A percentile compares a stretch with the other conserved stretches of the same genome.
These are phyloP conservation scores for Phaseolus coccineus DNA, from an alignment of 331 rosid genomes.

Conservation along the genomic window DNA sequence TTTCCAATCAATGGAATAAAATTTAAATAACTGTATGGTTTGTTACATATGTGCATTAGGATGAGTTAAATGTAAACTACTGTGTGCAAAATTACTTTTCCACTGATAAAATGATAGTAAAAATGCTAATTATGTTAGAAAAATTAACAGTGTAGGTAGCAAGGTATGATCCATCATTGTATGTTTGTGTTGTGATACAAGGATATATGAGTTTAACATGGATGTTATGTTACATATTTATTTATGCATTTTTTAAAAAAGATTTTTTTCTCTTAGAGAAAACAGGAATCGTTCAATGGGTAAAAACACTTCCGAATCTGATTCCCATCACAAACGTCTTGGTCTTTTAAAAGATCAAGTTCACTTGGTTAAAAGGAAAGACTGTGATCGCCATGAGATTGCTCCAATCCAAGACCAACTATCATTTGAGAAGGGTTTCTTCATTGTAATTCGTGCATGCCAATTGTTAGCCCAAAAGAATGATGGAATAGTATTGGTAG, in stretches of 20 bases:
- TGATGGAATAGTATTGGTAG: constrained; percentile 89
- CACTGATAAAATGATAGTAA: neutral
- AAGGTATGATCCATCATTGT: constrained; percentile 1
- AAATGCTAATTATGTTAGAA: constrained; percentile 1
- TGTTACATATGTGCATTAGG: neutral
- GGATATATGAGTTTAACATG: constrained; percentile 7
- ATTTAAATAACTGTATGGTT: neutral
- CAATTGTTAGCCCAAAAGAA: constrained; percentile 87
- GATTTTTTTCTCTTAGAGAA: constrained; percentile 40
- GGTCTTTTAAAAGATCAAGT: constrained; percentile 97
- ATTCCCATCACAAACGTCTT: constrained; percentile 66
- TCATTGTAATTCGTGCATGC: constrained; percentile 89
- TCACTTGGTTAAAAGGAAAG: constrained; percentile 76
- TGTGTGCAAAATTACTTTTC: constrained; percentile 15
- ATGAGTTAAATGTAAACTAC: neutral
- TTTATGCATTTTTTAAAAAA: constrained; percentile 34
- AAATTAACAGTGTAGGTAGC: constrained; percentile 9
- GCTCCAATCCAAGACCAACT: constrained; percentile 71
- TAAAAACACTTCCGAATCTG: constrained; percentile 58
- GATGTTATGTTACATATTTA: constrained; percentile 31
- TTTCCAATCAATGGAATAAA: neutral
- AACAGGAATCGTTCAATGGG: constrained; percentile 59
- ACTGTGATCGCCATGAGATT: constrained; percentile 71
- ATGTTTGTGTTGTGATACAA: neutral
- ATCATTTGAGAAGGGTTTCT: constrained; percentile 98